Percentiles rank a stretch among this genome's conserved stretches.
These are phyloP conservation scores for Cystobasidium onofrii DNA, from an alignment of 768 basidiomycete genomes.

Conservation along the genomic window DNA sequence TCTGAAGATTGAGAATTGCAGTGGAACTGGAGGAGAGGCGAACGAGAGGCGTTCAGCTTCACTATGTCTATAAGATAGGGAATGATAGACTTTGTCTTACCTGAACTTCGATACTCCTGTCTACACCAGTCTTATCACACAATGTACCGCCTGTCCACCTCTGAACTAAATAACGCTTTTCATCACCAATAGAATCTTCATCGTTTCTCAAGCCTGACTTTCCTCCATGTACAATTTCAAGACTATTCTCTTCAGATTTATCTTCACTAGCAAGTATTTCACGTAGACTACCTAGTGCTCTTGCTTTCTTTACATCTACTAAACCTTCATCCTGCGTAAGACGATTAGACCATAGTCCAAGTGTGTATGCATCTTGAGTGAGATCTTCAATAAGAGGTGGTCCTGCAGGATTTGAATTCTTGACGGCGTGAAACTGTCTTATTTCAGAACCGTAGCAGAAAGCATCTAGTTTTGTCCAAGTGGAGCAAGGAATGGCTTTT, in stretches of 20 bases:
- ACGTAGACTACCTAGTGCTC: conserved; percentile 56
- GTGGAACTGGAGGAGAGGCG: conserved; percentile 35
- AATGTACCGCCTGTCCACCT: conserved; percentile 57
- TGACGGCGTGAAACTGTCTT: conserved; percentile 87
- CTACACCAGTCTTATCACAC: conserved; percentile 83
- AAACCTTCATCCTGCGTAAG: conserved; percentile 54
- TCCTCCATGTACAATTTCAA: conserved; percentile 67
- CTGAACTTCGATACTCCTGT: conserved; percentile 90
- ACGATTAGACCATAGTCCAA: conserved; percentile 28
- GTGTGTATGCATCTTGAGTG: conserved; percentile 40
- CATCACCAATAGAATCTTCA: conserved; percentile 50
- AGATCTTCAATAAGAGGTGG: conserved; percentile 43
- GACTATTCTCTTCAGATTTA: conserved; percentile 56
- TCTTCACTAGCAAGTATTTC: conserved; percentile 35
- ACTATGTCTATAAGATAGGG: too few species aligned
- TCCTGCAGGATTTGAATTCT: conserved; percentile 50
- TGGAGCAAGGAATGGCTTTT: too few species aligned
- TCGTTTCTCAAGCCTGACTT: conserved; percentile 34
- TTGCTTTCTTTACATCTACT: conserved; percentile 50
- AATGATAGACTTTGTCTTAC: conserved; percentile 48
- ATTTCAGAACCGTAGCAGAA: conserved; percentile 81
- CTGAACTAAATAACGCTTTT: conserved; percentile 84
- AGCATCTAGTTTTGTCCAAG: too few species aligned
- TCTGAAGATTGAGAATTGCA: conserved; percentile 41
- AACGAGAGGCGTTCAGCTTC: too few species aligned